Evolutionary conservation across 2,329 filamentous ascomycete genomes (phyloP).

Genomic region (Colletotrichum gigasporum): DNA sequence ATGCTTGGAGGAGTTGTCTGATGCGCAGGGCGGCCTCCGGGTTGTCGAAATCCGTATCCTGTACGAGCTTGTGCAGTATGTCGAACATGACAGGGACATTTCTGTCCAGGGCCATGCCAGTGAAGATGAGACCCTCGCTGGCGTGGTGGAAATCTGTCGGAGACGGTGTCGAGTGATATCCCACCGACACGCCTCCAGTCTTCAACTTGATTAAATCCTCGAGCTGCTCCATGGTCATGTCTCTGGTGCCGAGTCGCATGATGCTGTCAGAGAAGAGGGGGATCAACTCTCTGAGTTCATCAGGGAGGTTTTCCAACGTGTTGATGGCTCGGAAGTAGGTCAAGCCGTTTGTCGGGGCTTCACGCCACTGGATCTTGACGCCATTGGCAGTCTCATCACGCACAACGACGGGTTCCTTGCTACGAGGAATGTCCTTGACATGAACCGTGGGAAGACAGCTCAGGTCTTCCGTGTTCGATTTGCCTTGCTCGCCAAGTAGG

Average conservation of each 20-base stretch:
- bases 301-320: constrained; percentile 78
- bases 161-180: constrained; percentile 83
- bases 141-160: constrained; percentile 76
- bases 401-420: constrained; percentile 68
- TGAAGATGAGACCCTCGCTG: constrained; percentile 84
- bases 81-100: constrained; percentile 94
- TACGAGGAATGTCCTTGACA: constrained; percentile 87
- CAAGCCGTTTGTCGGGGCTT: constrained; percentile 92
- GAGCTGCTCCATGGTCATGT: constrained; percentile 90
- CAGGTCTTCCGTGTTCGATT: constrained; percentile 84
- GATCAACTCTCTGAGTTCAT: constrained; percentile 84
- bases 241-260: constrained; percentile 90
- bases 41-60: constrained; percentile 90
- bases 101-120: constrained; percentile 87
- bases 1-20: constrained; percentile 84
- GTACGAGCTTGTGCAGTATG: constrained; percentile 79
- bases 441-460: constrained; percentile 89
- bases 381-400: constrained; percentile 73
- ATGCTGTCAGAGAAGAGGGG: constrained; percentile 92
- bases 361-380: constrained; percentile 85
- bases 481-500: constrained; percentile 83
- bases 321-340: constrained; percentile 96
- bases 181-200: constrained; percentile 88
- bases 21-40: constrained; percentile 84
- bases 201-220: constrained; percentile 97